Percentiles rank a stretch among this genome's conserved stretches.
Evolutionary conservation across 2,329 filamentous ascomycete species (phyloP).

Genomic region (Microsporum ferrugineum): DNA sequence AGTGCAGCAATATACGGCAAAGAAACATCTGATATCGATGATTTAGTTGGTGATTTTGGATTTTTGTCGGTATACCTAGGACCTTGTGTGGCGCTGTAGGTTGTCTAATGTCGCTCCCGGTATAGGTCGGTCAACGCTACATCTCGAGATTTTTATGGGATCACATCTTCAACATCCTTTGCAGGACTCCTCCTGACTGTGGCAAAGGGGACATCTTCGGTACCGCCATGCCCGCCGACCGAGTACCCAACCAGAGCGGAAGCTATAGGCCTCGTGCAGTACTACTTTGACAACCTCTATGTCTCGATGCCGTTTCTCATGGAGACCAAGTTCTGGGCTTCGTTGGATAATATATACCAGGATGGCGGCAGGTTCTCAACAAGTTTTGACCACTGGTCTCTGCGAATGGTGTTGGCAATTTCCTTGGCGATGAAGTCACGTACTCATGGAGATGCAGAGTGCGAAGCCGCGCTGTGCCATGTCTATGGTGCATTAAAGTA

Average conservation of each 20-base stretch:
- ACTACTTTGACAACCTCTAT: conserved; percentile 76
- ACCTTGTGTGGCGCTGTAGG: neutral
- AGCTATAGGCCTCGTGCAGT: conserved; percentile 59
- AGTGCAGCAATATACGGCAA: conserved; percentile 29
- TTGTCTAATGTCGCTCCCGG: conserved; percentile 12
- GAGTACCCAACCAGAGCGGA: conserved; percentile 60
- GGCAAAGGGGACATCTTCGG: conserved; percentile 40
- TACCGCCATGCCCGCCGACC: conserved; percentile 53
- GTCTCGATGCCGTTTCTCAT: conserved; percentile 71
- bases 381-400: conserved; percentile 66
- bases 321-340: conserved; percentile 64
- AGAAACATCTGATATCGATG: conserved; percentile 80
- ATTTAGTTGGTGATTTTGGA: conserved; percentile 86
- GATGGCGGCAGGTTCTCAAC: conserved; percentile 51
- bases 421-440: conserved; percentile 63
- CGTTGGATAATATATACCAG: conserved; percentile 72
- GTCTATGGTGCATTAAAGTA: conserved; percentile 59
- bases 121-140: conserved; percentile 82
- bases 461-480: conserved; percentile 49
- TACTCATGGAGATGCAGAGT: conserved; percentile 50
- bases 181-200: conserved; percentile 78
- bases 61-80: conserved; percentile 53
- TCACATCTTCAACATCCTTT: conserved; percentile 82
- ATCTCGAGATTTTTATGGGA: conserved; percentile 83
- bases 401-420: conserved; percentile 83